These are phyloP conservation scores for Penicillium frequentans DNA, from an alignment of 2,329 filamentous ascomycete species.

Conservation along the genomic window DNA sequence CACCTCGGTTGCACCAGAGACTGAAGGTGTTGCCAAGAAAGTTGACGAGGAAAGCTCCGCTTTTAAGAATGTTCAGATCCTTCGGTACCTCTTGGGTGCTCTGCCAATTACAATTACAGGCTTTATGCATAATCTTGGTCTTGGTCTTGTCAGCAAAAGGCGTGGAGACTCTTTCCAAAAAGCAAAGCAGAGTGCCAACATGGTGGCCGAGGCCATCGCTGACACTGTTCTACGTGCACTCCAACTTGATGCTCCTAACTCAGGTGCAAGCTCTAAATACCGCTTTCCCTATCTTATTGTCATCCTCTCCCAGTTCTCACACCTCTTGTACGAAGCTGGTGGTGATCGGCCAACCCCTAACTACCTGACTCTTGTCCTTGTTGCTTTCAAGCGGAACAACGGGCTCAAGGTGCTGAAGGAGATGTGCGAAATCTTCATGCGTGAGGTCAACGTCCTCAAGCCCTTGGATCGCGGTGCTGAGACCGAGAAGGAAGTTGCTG, in stretches of 20 bases:
- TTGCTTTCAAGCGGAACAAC: conserved; percentile 79
- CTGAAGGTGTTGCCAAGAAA: conserved; percentile 22
- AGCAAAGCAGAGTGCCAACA: conserved; percentile 62
- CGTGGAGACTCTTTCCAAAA: conserved; percentile 65
- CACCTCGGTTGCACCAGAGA: conserved; percentile 12
- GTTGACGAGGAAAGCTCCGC: conserved; percentile 36
- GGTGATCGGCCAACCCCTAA: conserved; percentile 52
- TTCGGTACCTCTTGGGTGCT: conserved; percentile 75
- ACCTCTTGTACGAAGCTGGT: conserved; percentile 70
- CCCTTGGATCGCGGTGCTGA: conserved; percentile 43
- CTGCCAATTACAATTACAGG: conserved; percentile 78
- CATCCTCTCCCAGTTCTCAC: conserved; percentile 73
- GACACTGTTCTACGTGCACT: conserved; percentile 69
- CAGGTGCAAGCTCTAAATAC: conserved; percentile 57
- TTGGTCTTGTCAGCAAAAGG: conserved; percentile 73
- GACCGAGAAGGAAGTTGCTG: conserved; percentile 40
- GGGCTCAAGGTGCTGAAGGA: conserved; percentile 73
- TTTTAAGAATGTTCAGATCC: conserved; percentile 74
- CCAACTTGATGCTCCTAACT: conserved; percentile 49
- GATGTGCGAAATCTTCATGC: conserved; percentile 68
- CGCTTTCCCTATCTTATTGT: conserved; percentile 77
- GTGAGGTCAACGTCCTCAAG: conserved; percentile 54
- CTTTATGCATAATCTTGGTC: conserved; percentile 83
- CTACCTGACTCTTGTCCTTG: conserved; percentile 70
- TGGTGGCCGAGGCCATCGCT: conserved; percentile 69